Percentiles rank a stretch among this genome's conserved stretches.
phyloP scores from a whole-genome alignment of 208 protist genomes.

The Crithidia sp. region DNA sequence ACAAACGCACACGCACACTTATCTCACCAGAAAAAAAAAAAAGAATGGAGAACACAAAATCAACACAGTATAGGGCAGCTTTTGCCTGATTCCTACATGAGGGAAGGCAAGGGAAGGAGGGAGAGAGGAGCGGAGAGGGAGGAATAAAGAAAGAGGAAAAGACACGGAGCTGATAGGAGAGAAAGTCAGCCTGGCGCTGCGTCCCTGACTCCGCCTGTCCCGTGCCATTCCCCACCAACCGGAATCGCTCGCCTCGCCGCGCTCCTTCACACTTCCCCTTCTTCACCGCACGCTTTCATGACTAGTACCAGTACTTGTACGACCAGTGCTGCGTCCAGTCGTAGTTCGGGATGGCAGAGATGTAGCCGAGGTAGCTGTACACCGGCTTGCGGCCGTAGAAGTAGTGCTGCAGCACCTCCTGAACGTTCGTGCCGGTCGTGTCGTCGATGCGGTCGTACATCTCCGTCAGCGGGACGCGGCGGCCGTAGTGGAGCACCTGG shows the following conservation, averaged over 20 bases:
- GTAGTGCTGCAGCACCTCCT: conserved; percentile 92
- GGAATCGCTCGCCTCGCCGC: background rate
- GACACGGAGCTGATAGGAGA: no score
- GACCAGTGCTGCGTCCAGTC: conserved; percentile 90
- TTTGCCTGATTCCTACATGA: conserved; percentile 24
- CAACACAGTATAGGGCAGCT: conserved; percentile 3
- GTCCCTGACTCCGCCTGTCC: no score
- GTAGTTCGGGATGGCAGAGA: conserved; percentile 84
- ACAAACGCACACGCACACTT: no score
- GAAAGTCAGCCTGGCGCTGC: no score
- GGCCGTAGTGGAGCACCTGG: conserved; percentile 86
- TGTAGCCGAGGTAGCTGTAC: conserved; percentile 88
- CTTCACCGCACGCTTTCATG: background rate
- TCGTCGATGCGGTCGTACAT: conserved; percentile 94
- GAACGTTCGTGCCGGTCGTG: conserved; percentile 82
- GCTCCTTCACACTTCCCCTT: background rate
- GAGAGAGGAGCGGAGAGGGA: conserved; percentile 1
- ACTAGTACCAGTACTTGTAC: conserved; percentile 93
- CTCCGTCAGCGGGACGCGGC: conserved; percentile 86
- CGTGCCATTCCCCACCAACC: no score
- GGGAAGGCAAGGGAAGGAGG: background rate
- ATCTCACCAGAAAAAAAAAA: conserved; percentile 12
- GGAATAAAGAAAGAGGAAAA: no score
- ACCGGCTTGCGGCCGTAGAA: conserved; percentile 91
- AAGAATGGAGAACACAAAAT: conserved; percentile 1